Percentiles rank a stretch among this genome's conserved stretches.
Conservation (phyloP, 352 stramenopile species). For the Blastocystis sp. region DNA sequence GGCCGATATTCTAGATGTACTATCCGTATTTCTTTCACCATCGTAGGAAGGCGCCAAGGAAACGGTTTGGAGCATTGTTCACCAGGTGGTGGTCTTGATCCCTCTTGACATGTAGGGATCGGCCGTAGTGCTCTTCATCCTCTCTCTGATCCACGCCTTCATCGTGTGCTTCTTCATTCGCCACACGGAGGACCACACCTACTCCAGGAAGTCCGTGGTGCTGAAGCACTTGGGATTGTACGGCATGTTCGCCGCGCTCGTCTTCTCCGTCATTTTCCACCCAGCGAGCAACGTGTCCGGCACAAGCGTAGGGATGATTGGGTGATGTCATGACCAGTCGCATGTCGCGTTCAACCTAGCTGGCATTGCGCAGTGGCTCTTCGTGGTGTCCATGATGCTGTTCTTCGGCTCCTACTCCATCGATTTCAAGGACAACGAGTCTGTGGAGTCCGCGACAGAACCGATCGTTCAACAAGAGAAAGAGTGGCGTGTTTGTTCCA, state of each 20-base stretch:
- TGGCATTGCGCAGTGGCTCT: slow-evolving; percentile 66
- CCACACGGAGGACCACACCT: slow-evolving; percentile 18
- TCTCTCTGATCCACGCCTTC: slow-evolving; percentile 46
- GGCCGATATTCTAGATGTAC: slow-evolving; percentile 68
- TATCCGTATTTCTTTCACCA: not conserved
- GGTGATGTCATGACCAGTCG: not conserved
- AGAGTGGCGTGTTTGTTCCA: not conserved
- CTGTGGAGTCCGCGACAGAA: not conserved
- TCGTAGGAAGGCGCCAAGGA: slow-evolving; percentile 41
- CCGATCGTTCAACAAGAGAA: not conserved
- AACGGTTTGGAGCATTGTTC: slow-evolving; percentile 61
- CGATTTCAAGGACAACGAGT: slow-evolving; percentile 30
- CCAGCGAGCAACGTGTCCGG: slow-evolving; percentile 55
- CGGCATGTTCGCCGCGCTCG: slow-evolving; percentile 28
- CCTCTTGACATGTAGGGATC: slow-evolving; percentile 5
- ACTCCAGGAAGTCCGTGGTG: slow-evolving; percentile 2
- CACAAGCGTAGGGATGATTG: not conserved
- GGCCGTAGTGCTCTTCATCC: slow-evolving; percentile 61
- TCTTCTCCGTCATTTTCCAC: slow-evolving; percentile 64
- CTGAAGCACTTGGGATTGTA: slow-evolving; percentile 1
- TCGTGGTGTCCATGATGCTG: slow-evolving; percentile 65
- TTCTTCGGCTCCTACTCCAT: slow-evolving; percentile 57
- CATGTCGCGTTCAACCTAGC: slow-evolving; percentile 45
- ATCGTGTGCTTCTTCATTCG: slow-evolving; percentile 54
- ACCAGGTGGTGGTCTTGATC: not conserved